A percentile compares a stretch with the other conserved stretches of the same genome.
These are phyloP conservation scores for Sordaria brevicollis DNA, from an alignment of 495 filamentous ascomycete species.

Conservation along the genomic window DNA sequence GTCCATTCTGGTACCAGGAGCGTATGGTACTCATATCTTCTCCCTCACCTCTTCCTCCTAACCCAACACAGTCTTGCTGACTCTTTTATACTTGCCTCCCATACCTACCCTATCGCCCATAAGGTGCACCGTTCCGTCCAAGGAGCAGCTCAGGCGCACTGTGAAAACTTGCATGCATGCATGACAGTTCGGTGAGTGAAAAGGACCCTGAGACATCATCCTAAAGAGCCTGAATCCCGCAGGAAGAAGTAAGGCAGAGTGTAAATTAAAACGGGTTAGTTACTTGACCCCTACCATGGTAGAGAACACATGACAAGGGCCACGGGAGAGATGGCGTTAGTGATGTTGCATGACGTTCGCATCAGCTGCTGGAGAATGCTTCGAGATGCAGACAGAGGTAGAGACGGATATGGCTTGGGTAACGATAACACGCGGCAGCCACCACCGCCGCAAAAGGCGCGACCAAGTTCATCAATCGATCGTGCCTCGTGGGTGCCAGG, in stretches of 20 bases:
- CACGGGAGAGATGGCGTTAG: background rate
- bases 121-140: background rate
- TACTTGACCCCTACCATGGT: background rate
- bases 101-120: background rate
- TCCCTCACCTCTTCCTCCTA: background rate
- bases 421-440: background rate
- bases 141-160: background rate
- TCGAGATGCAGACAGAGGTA: background rate
- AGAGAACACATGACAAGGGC: background rate
- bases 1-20: background rate
- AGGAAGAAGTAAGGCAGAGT: background rate
- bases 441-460: background rate
- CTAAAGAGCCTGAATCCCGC: background rate
- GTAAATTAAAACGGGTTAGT: background rate
- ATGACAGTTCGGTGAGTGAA: background rate
- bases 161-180: background rate
- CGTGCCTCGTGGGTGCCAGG: background rate
- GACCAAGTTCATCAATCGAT: background rate
- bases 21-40: background rate
- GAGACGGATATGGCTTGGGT: background rate
- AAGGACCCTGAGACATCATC: background rate
- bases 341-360: background rate
- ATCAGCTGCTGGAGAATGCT: background rate
- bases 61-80: background rate
- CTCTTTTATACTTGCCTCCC: background rate